phyloP scores from a whole-genome alignment of 192 early-diverging fungal species.

The Rhizoclosmatium sp. region DNA sequence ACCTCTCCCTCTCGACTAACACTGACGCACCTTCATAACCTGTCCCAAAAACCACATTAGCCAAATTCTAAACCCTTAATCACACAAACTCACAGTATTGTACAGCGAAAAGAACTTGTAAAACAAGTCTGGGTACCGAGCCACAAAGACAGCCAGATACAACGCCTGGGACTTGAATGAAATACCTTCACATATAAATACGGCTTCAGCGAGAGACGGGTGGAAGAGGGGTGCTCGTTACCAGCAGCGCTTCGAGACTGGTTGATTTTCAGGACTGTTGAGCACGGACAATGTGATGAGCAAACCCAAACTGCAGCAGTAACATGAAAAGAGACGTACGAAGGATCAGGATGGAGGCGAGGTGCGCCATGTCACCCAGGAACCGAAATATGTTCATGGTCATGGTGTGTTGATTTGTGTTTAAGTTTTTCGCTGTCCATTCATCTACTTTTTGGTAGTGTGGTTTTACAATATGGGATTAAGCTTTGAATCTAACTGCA shows the following conservation, averaged over 20 bases:
- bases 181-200: slow-evolving; percentile 73
- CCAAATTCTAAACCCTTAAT: not conserved
- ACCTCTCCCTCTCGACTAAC: too few species aligned
- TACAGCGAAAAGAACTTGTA: slow-evolving; percentile 80
- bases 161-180: slow-evolving; percentile 97
- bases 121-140: slow-evolving; percentile 95
- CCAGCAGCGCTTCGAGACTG: slow-evolving; percentile 32
- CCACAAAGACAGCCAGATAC: slow-evolving; percentile 88
- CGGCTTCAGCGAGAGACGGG: not conserved
- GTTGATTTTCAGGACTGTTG: slow-evolving; percentile 29
- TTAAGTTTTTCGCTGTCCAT: too few species aligned
- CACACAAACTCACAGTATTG: slow-evolving; percentile 68
- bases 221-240: not conserved
- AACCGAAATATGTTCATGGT: slow-evolving; percentile 94
- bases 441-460: too few species aligned
- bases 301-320: not conserved
- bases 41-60: slow-evolving; percentile 6
- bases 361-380: slow-evolving; percentile 90
- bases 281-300: not conserved
- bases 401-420: not conserved
- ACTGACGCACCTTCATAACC: slow-evolving; percentile 41
- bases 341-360: slow-evolving; percentile 93
- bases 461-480: too few species aligned
- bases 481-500: too few species aligned
- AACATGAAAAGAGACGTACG: slow-evolving; percentile 23